These are phyloP conservation scores for Copromyces sp. DNA, from an alignment of 495 filamentous ascomycete species.

Conservation along the genomic window DNA sequence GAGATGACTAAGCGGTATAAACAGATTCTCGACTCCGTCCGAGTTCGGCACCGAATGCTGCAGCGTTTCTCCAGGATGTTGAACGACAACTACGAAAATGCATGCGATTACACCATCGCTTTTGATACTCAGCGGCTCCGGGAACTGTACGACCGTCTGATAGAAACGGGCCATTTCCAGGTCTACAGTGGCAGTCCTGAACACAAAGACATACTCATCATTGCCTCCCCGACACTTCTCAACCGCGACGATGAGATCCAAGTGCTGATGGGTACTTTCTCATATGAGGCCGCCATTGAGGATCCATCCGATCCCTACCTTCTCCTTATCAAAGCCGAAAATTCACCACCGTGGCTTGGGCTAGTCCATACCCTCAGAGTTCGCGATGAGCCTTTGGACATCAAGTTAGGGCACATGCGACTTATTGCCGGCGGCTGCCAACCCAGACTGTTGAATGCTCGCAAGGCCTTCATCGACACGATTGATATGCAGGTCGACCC, in stretches of 20 bases:
- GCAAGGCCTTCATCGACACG: constrained; percentile 61
- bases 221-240: constrained; percentile 72
- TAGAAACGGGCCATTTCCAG: constrained; percentile 78
- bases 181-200: constrained; percentile 55
- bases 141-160: constrained; percentile 70
- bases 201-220: constrained; percentile 66
- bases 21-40: constrained; percentile 85
- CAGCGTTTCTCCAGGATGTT: constrained; percentile 73
- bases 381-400: constrained; percentile 68
- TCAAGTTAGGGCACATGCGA: constrained; percentile 78
- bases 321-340: constrained; percentile 74
- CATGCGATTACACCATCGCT: constrained; percentile 82
- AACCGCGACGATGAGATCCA: constrained; percentile 69
- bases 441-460: constrained; percentile 64
- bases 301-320: constrained; percentile 72
- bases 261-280: constrained; percentile 77
- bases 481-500: constrained; percentile 77
- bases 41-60: constrained; percentile 79
- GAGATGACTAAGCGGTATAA: constrained; percentile 98
- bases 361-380: constrained; percentile 56
- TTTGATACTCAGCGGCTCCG: constrained; percentile 54
- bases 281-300: constrained; percentile 65
- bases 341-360: constrained; percentile 72
- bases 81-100: constrained; percentile 88
- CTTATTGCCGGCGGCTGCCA: constrained; percentile 85